Percentiles rank a stretch among this genome's conserved stretches.
Conservation (phyloP, 192 early-diverging fungal species). For the Coemansia sp. region DNA sequence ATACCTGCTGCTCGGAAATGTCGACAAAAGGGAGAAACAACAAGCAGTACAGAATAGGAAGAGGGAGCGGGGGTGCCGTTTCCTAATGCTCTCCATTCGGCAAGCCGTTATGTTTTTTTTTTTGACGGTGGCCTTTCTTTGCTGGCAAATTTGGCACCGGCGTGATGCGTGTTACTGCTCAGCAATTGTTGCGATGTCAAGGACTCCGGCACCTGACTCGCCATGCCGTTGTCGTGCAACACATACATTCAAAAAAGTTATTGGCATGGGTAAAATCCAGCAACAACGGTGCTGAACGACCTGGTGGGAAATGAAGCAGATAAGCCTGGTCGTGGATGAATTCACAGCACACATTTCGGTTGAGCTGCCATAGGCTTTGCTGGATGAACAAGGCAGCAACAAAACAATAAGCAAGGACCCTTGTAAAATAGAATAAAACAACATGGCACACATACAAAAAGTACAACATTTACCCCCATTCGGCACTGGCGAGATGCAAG, state of each 20-base stretch:
- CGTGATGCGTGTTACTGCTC: neutral
- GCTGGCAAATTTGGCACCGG: neutral
- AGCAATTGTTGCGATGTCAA: neutral
- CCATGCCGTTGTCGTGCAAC: neutral
- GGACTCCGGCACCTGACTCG: neutral
- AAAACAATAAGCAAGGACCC: neutral
- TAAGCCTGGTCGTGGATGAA: neutral
- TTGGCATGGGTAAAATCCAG: neutral
- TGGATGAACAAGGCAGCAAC: no score
- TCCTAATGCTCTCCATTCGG: neutral
- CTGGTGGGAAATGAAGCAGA: neutral
- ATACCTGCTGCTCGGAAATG: neutral
- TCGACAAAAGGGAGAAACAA: neutral
- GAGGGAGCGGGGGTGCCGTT: neutral
- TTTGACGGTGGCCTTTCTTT: neutral
- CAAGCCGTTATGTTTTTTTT: neutral
- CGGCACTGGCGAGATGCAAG: neutral
- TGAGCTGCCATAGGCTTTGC: no score
- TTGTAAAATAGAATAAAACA: neutral
- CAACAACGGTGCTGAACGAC: neutral
- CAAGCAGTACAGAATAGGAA: neutral
- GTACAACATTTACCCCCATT: neutral
- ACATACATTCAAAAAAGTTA: neutral
- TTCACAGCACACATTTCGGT: neutral
- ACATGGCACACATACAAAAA: neutral